Percentiles rank a stretch among this genome's conserved stretches.
Conservation (phyloP, 331 rosid genomes). For the Pyrus hybrid region DNA sequence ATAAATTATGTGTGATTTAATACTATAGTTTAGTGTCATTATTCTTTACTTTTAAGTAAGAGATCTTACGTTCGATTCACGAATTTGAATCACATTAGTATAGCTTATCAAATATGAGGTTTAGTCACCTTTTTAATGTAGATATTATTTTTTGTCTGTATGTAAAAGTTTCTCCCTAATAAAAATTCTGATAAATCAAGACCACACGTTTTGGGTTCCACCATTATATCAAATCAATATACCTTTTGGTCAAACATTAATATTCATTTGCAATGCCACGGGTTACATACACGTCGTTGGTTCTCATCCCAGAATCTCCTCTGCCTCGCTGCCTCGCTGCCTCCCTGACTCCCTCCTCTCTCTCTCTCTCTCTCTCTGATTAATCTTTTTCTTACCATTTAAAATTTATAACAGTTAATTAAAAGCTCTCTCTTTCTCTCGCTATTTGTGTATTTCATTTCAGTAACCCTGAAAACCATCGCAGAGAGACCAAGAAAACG, state of each 20-base stretch:
- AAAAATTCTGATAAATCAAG: not conserved
- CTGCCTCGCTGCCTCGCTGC: too few species aligned
- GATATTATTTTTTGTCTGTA: too few species aligned
- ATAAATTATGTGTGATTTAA: too few species aligned
- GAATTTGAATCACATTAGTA: too few species aligned
- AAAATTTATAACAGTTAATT: not conserved
- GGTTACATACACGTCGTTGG: conserved; percentile 26
- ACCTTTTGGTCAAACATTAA: not conserved
- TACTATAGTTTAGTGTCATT: too few species aligned
- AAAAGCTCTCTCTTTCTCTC: not conserved
- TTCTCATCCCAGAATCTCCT: conserved; percentile 1
- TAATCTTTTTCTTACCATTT: not conserved
- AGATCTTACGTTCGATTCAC: accelerated
- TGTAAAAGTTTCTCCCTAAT: not conserved
- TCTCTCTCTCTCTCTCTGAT: not conserved
- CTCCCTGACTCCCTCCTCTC: too few species aligned
- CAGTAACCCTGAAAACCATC: not conserved
- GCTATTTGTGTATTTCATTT: not conserved
- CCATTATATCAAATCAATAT: not conserved
- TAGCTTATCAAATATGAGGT: too few species aligned
- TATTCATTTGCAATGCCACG: conserved; percentile 21
- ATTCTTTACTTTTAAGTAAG: accelerated
- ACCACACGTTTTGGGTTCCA: conserved; percentile 22
- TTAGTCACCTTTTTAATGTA: accelerated
- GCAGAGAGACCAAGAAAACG: not conserved